Evolutionary conservation across 2,329 filamentous ascomycete species (phyloP).

Genomic region (Fusarium staphyleae): DNA sequence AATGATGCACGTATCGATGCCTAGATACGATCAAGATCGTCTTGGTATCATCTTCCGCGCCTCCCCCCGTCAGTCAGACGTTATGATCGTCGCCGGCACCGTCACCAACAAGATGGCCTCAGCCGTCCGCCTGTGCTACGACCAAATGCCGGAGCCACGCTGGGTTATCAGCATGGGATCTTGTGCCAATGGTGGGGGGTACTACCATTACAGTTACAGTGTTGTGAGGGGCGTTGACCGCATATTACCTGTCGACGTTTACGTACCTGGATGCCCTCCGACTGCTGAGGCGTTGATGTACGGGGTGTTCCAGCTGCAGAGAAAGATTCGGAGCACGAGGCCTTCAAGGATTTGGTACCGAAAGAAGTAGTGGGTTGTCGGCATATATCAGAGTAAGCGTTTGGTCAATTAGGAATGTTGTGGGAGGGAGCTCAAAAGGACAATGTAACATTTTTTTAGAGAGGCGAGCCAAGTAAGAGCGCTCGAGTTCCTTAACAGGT

Average conservation of each 20-base stretch:
- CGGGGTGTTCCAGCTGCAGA: conserved; percentile 72
- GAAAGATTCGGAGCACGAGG: conserved; percentile 67
- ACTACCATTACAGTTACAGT: conserved; percentile 77
- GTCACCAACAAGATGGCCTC: conserved; percentile 74
- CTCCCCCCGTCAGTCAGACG: conserved; percentile 68
- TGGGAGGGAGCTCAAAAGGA: background rate
- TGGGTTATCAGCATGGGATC: conserved; percentile 74
- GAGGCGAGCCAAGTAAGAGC: too few species aligned
- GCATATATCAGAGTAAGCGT: background rate
- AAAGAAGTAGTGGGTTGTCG: conserved; percentile 46
- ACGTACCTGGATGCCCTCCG: conserved; percentile 69
- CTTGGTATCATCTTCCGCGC: conserved; percentile 72
- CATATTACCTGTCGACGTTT: conserved; percentile 72
- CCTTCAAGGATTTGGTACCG: conserved; percentile 60
- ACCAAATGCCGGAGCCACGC: conserved; percentile 71
- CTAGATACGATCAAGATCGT: conserved; percentile 68
- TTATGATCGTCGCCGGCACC: conserved; percentile 72
- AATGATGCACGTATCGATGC: conserved; percentile 70
- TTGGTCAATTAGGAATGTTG: background rate
- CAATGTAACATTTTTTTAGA: too few species aligned
- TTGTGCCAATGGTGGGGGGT: conserved; percentile 75
- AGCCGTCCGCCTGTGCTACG: conserved; percentile 68
- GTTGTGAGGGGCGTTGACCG: conserved; percentile 71
- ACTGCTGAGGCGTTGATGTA: conserved; percentile 58
- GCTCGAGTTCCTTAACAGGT: too few species aligned